Percentiles rank a stretch among this genome's conserved stretches.
Evolutionary conservation across 495 filamentous ascomycete species (phyloP).

Genomic region (Cladorrhinum samala): DNA sequence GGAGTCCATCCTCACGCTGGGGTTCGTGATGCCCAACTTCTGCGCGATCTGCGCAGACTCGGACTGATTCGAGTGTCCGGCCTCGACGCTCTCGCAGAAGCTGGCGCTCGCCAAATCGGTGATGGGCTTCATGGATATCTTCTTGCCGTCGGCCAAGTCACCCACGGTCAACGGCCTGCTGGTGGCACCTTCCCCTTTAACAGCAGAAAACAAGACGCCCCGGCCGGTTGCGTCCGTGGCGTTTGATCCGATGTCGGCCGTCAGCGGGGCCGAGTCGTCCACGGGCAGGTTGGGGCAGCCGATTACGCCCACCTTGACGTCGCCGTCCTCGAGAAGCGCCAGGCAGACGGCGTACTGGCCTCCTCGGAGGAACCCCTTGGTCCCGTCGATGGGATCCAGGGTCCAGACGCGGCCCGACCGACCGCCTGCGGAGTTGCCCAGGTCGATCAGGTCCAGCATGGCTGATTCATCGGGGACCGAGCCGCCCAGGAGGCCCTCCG

Average conservation of each 20-base stretch:
- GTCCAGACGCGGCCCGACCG: constrained; percentile 85
- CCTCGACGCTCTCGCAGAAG: constrained; percentile 94
- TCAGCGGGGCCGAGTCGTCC: constrained; percentile 63
- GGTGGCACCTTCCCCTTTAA: constrained; percentile 67
- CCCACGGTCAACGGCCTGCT: constrained; percentile 63
- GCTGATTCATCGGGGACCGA: constrained; percentile 58
- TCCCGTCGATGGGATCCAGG: constrained; percentile 95
- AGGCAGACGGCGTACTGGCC: constrained; percentile 97
- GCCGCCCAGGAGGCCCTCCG: constrained; percentile 63
- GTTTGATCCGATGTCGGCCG: constrained; percentile 59
- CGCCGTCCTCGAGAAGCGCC: constrained; percentile 85
- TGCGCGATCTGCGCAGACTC: constrained; percentile 80
- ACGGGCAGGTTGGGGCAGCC: constrained; percentile 93
- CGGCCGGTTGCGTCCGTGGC: constrained; percentile 59
- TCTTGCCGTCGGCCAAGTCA: constrained; percentile 50
- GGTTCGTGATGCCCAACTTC: constrained; percentile 75
- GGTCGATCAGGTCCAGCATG: constrained; percentile 84
- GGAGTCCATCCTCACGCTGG: constrained; percentile 88
- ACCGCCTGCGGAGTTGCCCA: constrained; percentile 75
- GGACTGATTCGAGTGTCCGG: constrained; percentile 79
- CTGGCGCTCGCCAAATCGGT: constrained; percentile 69
- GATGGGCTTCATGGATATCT: constrained; percentile 72
- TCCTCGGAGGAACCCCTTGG: constrained; percentile 93
- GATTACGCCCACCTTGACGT: constrained; percentile 88
- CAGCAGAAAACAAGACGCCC: constrained; percentile 80